A percentile compares a stretch with the other conserved stretches of the same genome.
These are phyloP conservation scores for Fonsecaea monophora DNA, from an alignment of 2,329 filamentous ascomycete species.

Conservation along the genomic window DNA sequence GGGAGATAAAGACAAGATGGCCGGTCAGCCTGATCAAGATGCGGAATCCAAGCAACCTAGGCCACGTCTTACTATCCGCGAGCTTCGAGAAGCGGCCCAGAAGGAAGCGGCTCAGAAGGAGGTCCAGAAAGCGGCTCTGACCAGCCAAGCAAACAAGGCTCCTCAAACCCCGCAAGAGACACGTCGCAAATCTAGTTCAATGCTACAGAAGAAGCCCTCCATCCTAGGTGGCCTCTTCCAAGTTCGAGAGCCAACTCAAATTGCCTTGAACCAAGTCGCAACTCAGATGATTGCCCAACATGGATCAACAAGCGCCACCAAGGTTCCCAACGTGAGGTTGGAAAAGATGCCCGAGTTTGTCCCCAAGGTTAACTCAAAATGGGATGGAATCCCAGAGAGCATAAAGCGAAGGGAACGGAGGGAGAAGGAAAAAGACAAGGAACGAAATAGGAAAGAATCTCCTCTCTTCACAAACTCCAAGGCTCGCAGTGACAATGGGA, in stretches of 20 bases:
- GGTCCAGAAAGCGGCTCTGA: conserved; percentile 18
- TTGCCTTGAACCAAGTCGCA: conserved; percentile 55
- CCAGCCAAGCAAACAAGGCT: conserved; percentile 9
- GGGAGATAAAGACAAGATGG: neutral
- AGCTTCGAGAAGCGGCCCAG: conserved; percentile 30
- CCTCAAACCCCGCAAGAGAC: conserved; percentile 1
- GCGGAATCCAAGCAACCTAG: conserved; percentile 6
- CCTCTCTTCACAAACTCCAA: conserved; percentile 11
- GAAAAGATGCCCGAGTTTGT: conserved; percentile 57
- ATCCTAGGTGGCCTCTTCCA: conserved; percentile 55
- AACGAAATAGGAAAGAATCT: conserved; percentile 21
- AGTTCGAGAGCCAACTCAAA: conserved; percentile 57
- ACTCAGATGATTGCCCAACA: conserved; percentile 45
- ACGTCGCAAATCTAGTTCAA: conserved; percentile 4
- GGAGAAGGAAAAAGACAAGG: conserved; percentile 32
- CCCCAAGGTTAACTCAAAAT: conserved; percentile 62
- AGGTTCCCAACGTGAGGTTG: conserved; percentile 49
- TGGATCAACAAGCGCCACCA: conserved; percentile 48
- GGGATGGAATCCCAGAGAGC: conserved; percentile 58
- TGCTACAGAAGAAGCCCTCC: conserved; percentile 45
- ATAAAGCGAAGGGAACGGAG: conserved; percentile 46
- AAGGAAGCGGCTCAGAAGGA: neutral
- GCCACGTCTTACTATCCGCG: conserved; percentile 31
- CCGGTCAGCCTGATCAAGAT: conserved; percentile 1
- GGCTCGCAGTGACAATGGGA: conserved; percentile 10